Evolutionary conservation across 1,284 basidiomycete species (phyloP), one percentile per base, ranked within the genome.

Genomic region (Pyrrhoderma lamaoense): DNA sequence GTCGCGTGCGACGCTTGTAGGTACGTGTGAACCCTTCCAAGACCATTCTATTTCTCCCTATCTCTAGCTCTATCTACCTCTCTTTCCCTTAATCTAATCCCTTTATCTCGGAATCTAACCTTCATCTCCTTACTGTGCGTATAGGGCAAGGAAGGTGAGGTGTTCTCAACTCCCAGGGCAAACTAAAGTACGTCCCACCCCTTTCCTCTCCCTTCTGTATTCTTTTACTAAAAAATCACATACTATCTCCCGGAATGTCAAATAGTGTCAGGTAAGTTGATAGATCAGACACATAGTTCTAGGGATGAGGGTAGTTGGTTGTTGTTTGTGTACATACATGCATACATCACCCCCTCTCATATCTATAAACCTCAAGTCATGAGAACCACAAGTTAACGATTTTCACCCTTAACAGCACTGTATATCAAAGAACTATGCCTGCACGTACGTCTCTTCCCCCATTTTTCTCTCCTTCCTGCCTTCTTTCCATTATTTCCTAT

Each of bases 1-100:
- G 89, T 89, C 19, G 89, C 90, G 21, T 93, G 90, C 65, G 90
- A 93, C 70, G 85, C 86, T 47, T 93, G 89, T 76, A 81, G 84
- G 83, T 82, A 11, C 47, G 68, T 38, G 22, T 22, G 18, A 22
- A 23, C 59, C 55, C 45, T 4, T 14, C 39, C 38, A 22, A 49
- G 42, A 42, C 35, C 48, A 16, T 36, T 37, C n/a, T n/a, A n/a
- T n/a, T n/a, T 31, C 27, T 31, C 7, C 27, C 5, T 11, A 31
- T 31, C 27, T 31, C 27, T 5, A n/a, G n/a, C n/a, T n/a, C n/a
- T n/a, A n/a, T n/a, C n/a, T 31, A 31, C 11, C 27, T 31, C 27
- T 31, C 27, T 31, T 31, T 31, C 11, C 11, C 27, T 5, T 5
- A 11, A 31, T 11, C 27, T 5, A 31, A 31, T 31, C 27, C n/a